A percentile compares a stretch with the other conserved stretches of the same genome.
These are phyloP conservation scores for Teratosphaeria zuluensis DNA, from an alignment of 2,329 filamentous ascomycete species.

Conservation along the genomic window DNA sequence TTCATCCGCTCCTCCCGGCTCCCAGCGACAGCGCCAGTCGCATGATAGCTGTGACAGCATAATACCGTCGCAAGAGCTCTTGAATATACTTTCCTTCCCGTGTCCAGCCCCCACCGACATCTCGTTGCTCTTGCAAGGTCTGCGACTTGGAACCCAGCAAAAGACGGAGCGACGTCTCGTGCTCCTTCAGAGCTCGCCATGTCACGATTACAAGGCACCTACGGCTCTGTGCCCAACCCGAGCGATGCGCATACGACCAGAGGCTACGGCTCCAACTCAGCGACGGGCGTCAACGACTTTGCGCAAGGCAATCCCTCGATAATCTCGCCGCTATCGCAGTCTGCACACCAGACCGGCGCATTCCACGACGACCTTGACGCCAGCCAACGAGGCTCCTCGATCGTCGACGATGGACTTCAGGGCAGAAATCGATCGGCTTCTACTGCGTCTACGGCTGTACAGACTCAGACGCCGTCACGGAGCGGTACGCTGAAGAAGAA, in stretches of 20 bases:
- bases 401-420: constrained; percentile 42
- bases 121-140: background rate
- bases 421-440: constrained; percentile 54
- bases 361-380: constrained; percentile 56
- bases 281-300: constrained; percentile 27
- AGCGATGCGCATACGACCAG: constrained; percentile 27
- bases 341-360: constrained; percentile 23
- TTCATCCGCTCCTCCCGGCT: background rate
- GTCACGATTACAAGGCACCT: constrained; percentile 11
- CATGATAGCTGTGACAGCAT: background rate
- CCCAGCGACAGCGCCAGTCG: background rate
- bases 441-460: constrained; percentile 34
- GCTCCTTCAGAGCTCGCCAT: constrained; percentile 1
- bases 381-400: constrained; percentile 55
- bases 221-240: constrained; percentile 30
- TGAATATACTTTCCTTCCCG: background rate
- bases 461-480: constrained; percentile 41
- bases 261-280: constrained; percentile 20
- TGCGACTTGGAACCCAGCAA: background rate
- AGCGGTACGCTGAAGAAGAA: constrained; percentile 85
- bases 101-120: background rate
- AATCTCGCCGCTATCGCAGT: constrained; percentile 28
- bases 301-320: constrained; percentile 25
- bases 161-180: background rate
- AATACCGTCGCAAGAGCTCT: background rate